Evolutionary conservation across 2,329 filamentous ascomycete genomes (phyloP).

Genomic region (Westerdykella sp.): DNA sequence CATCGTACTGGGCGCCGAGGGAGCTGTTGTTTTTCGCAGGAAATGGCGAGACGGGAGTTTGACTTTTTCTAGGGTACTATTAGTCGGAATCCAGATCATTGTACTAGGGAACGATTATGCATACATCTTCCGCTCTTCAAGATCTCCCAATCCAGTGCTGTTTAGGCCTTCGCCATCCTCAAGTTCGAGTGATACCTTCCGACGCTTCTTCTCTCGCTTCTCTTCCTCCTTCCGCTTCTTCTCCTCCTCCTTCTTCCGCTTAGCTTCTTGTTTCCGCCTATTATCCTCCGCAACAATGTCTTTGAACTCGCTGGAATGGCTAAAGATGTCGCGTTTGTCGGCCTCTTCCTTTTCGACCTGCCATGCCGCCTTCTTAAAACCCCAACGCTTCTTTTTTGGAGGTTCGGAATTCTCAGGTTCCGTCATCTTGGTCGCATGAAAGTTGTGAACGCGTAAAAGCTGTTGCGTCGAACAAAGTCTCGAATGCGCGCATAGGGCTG

Average conservation of each 20-base stretch:
- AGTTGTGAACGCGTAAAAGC: not conserved
- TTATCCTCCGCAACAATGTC: slow-evolving; percentile 37
- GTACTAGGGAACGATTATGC: not conserved
- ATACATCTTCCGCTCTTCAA: slow-evolving; percentile 14
- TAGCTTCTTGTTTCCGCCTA: slow-evolving; percentile 23
- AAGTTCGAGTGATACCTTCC: slow-evolving; percentile 10
- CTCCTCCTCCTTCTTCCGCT: slow-evolving; percentile 18
- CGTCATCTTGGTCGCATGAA: slow-evolving; percentile 20
- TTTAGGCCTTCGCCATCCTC: slow-evolving; percentile 8
- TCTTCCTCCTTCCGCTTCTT: slow-evolving; percentile 17
- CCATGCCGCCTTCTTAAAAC: slow-evolving; percentile 53
- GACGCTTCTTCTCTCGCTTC: slow-evolving; percentile 20
- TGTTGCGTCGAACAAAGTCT: not conserved
- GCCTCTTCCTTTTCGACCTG: slow-evolving; percentile 35
- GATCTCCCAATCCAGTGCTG: slow-evolving; percentile 6
- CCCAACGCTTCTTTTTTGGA: slow-evolving; percentile 41
- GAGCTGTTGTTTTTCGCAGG: slow-evolving; percentile 13
- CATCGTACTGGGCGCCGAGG: slow-evolving; percentile 26
- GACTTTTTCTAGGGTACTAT: slow-evolving; percentile 16
- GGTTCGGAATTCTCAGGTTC: slow-evolving; percentile 7
- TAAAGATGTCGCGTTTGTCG: slow-evolving; percentile 37
- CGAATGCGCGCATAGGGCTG: slow-evolving; percentile 10
- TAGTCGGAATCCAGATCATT: not conserved
- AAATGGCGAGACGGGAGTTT: slow-evolving; percentile 19
- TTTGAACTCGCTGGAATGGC: slow-evolving; percentile 37